Evolutionary conservation across 306 rosid genomes (phyloP).

Genomic region (Acacia melanoxylon): DNA sequence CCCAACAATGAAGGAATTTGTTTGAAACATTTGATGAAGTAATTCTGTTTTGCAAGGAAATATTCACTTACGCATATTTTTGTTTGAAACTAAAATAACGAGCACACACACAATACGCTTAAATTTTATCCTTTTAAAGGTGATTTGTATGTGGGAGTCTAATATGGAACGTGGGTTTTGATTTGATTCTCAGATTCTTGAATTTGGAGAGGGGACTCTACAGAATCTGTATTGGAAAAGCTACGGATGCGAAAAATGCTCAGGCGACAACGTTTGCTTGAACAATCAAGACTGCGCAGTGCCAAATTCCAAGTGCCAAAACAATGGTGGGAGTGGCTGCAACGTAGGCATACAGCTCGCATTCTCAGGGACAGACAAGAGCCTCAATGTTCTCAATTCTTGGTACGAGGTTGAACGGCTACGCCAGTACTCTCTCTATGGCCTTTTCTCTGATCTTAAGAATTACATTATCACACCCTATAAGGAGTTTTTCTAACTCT

Average conservation of each 20-base stretch:
- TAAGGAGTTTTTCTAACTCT: neutral
- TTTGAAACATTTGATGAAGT: neutral
- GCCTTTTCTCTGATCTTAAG: slow-evolving; percentile 4
- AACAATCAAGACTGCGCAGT: slow-evolving; percentile 21
- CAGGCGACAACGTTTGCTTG: neutral
- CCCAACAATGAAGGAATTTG: neutral
- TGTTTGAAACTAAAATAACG: neutral
- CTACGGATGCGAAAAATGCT: neutral
- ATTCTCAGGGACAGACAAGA: slow-evolving; percentile 8
- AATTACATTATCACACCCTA: neutral
- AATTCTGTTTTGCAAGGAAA: neutral
- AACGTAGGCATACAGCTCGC: slow-evolving; percentile 9
- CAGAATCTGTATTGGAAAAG: slow-evolving; percentile 17
- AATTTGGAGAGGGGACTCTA: neutral
- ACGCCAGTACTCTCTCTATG: slow-evolving; percentile 17
- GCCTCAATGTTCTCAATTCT: neutral
- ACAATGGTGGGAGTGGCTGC: slow-evolving; percentile 5
- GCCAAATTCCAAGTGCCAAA: neutral
- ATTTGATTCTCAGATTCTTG: slow-evolving; percentile 13
- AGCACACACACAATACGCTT: neutral
- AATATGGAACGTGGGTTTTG: slow-evolving; percentile 16
- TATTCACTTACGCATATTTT: neutral
- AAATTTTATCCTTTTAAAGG: neutral
- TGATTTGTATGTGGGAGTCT: neutral
- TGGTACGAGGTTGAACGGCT: slow-evolving; percentile 10